Evolutionary conservation across 306 rosid genomes (phyloP).

Genomic region (Dicorynia guianensis): DNA sequence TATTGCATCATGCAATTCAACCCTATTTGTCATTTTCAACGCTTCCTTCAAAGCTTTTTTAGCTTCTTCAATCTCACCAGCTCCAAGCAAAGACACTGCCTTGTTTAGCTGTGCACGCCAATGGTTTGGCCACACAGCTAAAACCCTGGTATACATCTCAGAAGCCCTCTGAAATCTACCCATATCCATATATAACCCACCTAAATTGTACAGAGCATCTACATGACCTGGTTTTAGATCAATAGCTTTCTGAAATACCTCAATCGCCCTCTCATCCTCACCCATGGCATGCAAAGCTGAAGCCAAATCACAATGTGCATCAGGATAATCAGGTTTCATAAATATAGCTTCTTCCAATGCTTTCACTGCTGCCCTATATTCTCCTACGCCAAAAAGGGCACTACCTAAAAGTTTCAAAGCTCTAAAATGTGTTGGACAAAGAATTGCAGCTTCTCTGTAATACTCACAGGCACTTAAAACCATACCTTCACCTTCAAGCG

Average conservation of each 20-base stretch:
- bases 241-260: constrained; percentile 96
- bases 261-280: constrained; percentile 96
- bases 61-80: constrained; percentile 92
- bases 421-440: constrained; percentile 96
- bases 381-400: constrained; percentile 98
- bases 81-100: constrained; percentile 96
- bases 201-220: constrained; percentile 93
- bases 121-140: constrained; percentile 95
- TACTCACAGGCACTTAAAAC: constrained; percentile 99
- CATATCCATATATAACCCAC: constrained; percentile 94
- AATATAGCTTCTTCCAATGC: constrained; percentile 96
- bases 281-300: constrained; percentile 93
- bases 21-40: constrained; percentile 95
- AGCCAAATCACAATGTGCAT: constrained; percentile 98
- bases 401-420: constrained; percentile 97
- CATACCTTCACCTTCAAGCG: constrained; percentile 99
- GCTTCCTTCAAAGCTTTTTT: constrained; percentile 94
- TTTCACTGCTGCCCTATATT: constrained; percentile 92
- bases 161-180: constrained; percentile 97
- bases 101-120: constrained; percentile 99
- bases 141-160: constrained; percentile 96
- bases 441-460: constrained; percentile 97
- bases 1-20: constrained; percentile 94
- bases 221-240: constrained; percentile 95
- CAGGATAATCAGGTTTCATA: constrained; percentile 94